These are phyloP conservation scores for Metarhizium robertsii DNA, from an alignment of 2,329 filamentous ascomycete species.

Conservation along the genomic window DNA sequence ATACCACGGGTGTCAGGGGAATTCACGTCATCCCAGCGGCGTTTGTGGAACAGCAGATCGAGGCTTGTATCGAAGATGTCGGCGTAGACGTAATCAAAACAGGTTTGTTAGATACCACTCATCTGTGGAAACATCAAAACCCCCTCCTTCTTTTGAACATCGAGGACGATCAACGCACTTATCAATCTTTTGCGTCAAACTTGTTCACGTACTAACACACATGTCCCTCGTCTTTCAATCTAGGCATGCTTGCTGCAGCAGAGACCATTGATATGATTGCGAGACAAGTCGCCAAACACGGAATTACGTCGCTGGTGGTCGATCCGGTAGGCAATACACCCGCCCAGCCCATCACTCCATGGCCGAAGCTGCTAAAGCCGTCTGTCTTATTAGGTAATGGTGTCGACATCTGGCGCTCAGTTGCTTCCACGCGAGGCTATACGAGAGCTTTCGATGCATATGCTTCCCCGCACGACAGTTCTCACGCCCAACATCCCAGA, in stretches of 20 bases:
- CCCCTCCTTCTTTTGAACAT: too few relatives aligned
- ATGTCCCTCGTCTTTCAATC: neutral
- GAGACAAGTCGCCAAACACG: slow-evolving; percentile 20
- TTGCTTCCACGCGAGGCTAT: slow-evolving; percentile 60
- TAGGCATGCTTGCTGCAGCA: slow-evolving; percentile 29
- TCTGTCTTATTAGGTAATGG: slow-evolving; percentile 62
- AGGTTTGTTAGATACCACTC: slow-evolving; percentile 41
- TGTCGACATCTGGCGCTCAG: slow-evolving; percentile 68
- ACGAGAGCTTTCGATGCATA: slow-evolving; percentile 42
- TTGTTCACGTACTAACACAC: neutral
- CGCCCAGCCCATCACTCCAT: neutral
- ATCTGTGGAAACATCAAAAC: neutral
- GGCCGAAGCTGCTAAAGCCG: neutral
- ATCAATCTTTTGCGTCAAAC: too few relatives aligned
- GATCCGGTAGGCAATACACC: slow-evolving; percentile 23
- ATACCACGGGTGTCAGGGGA: slow-evolving; percentile 73
- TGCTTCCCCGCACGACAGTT: slow-evolving; percentile 59
- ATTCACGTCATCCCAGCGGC: slow-evolving; percentile 70
- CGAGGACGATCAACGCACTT: too few relatives aligned
- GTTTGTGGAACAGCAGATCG: slow-evolving; percentile 79
- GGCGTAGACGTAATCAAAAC: slow-evolving; percentile 87
- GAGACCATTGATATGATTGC: slow-evolving; percentile 28
- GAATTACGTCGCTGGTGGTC: slow-evolving; percentile 22
- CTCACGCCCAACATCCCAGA: slow-evolving; percentile 74
- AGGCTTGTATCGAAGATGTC: slow-evolving; percentile 75